Evolutionary conservation across 306 rosid species (phyloP).

Genomic region (Malus sylvestris): DNA sequence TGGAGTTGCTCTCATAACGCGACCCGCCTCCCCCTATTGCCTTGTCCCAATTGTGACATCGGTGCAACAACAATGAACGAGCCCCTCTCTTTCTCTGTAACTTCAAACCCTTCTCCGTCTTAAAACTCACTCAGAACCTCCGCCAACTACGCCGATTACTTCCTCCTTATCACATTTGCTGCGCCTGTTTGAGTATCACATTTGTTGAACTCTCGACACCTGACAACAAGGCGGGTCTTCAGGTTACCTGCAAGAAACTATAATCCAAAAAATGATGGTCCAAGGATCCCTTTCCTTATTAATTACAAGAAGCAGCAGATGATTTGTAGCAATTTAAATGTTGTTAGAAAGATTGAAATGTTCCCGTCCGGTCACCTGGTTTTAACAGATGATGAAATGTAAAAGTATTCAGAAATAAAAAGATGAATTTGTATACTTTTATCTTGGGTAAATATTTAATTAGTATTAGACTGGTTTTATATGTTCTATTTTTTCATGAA

Average conservation of each 20-base stretch:
- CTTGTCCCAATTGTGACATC: not conserved
- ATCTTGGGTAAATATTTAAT: too few relatives aligned
- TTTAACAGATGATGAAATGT: too few relatives aligned
- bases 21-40: not conserved
- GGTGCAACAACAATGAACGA: not conserved
- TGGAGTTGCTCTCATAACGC: too few relatives aligned
- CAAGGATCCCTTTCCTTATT: slow-evolving; percentile 18
- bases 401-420: too few relatives aligned
- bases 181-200: slow-evolving; percentile 72
- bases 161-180: slow-evolving; percentile 10
- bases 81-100: not conserved
- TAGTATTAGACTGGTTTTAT: too few relatives aligned
- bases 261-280: slow-evolving; percentile 63
- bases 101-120: not conserved
- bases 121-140: not conserved
- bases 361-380: too few relatives aligned
- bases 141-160: too few relatives aligned
- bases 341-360: too few relatives aligned
- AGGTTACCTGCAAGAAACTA: slow-evolving; percentile 77
- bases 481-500: too few relatives aligned
- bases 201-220: slow-evolving; percentile 77
- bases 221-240: slow-evolving; percentile 63
- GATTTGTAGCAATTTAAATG: too few relatives aligned
- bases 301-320: too few relatives aligned
- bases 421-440: too few relatives aligned